A percentile compares a stretch with the other conserved stretches of the same genome.
phyloP scores from a whole-genome alignment of 805 yeast genomes.

The Vanderwaltozyma yarrowii region DNA sequence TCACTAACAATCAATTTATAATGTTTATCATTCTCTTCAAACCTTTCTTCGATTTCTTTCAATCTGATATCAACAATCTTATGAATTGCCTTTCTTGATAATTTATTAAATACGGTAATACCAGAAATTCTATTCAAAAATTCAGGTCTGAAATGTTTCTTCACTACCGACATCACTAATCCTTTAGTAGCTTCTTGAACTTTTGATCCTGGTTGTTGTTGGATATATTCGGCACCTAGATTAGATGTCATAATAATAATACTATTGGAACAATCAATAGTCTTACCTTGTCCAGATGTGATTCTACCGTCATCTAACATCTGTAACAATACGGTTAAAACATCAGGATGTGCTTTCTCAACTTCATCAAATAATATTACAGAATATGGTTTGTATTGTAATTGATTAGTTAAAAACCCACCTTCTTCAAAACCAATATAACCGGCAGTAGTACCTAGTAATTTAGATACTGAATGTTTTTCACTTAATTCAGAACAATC shows the following conservation, averaged over 20 bases:
- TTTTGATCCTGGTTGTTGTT: constrained; percentile 51
- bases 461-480: constrained; percentile 90
- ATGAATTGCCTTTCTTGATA: constrained; percentile 82
- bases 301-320: constrained; percentile 94
- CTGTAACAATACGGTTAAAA: constrained; percentile 81
- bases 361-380: constrained; percentile 96
- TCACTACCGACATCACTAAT: constrained; percentile 73
- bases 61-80: constrained; percentile 85
- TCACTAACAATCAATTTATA: constrained; percentile 63
- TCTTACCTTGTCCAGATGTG: constrained; percentile 88
- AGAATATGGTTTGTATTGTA: constrained; percentile 86
- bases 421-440: constrained; percentile 97
- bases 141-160: constrained; percentile 91
- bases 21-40: constrained; percentile 73
- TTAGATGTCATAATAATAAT: constrained; percentile 95
- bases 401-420: constrained; percentile 88
- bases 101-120: constrained; percentile 84
- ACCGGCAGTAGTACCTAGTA: constrained; percentile 96
- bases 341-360: constrained; percentile 98
- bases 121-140: constrained; percentile 93
- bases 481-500: constrained; percentile 96
- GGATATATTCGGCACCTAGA: constrained; percentile 87
- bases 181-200: constrained; percentile 61
- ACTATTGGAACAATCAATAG: constrained; percentile 84
- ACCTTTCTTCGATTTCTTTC: constrained; percentile 74